Evolutionary conservation across 2,329 filamentous ascomycete genomes (phyloP).

Genomic region (Fusarium camptoceras): DNA sequence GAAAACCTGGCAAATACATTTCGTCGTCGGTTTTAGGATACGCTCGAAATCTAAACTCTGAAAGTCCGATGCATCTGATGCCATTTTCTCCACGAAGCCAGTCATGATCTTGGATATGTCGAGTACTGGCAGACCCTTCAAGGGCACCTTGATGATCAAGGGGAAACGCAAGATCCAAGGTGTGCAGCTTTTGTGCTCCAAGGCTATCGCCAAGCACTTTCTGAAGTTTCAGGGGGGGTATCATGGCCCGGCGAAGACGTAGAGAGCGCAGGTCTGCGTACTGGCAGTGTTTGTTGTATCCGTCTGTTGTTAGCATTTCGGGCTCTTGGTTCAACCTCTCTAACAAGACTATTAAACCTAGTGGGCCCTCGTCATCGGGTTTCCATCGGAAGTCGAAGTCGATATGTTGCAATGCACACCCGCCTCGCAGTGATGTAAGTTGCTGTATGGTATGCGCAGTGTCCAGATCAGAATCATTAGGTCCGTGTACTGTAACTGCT

Average conservation of each 20-base stretch:
- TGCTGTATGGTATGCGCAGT: conserved; percentile 40
- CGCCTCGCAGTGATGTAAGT: conserved; percentile 47
- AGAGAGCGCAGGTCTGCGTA: conserved; percentile 47
- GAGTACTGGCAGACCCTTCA: conserved; percentile 43
- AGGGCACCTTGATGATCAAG: conserved; percentile 39
- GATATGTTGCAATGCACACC: conserved; percentile 45
- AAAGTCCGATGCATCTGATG: conserved; percentile 52
- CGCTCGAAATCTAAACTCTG: conserved; percentile 50
- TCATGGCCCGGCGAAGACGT: conserved; percentile 44
- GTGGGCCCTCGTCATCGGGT: conserved; percentile 37
- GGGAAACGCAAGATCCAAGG: conserved; percentile 54
- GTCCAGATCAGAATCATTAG: conserved; percentile 36
- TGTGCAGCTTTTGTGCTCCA: conserved; percentile 46
- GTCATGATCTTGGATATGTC: conserved; percentile 48
- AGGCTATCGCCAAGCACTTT: conserved; percentile 46
- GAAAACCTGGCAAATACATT: conserved; percentile 50
- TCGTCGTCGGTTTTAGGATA: conserved; percentile 48
- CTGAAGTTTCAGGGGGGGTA: conserved; percentile 43
- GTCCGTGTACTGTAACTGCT: conserved; percentile 45
- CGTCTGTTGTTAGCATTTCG: conserved; percentile 13
- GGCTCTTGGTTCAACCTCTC: conserved; percentile 34
- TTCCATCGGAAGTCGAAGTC: conserved; percentile 49
- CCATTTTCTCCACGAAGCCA: conserved; percentile 53
- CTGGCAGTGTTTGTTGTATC: conserved; percentile 28
- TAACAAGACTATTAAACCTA: conserved; percentile 33